Base-by-base conservation (phyloP, 495 filamentous ascomycete species). In the Hyphodiscus hymeniophilus region DNA sequence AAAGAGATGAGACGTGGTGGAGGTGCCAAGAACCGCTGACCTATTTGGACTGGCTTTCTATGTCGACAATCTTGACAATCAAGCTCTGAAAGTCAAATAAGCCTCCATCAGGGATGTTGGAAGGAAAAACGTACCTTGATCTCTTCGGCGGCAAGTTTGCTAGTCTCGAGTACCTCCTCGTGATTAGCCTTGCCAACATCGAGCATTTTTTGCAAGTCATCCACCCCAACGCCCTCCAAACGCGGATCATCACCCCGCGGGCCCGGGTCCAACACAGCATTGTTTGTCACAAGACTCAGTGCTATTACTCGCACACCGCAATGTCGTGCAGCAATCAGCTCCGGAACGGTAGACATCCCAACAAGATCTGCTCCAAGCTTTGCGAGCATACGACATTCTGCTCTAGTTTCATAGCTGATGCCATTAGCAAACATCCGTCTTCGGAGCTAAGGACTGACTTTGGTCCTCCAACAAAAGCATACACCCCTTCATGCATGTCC, bases 291-390 rank as follows among this genome's bases (percentile, higher is more conserved):
- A 18, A 89, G 64, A 50, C 82, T 87, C 52, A 87, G 73, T 26
- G 82, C 85, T 34, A 87, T 60, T n/a, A 88, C 79, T 24, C 76
- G 69, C 45, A 89, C 71, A 10, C 76, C 80, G 47, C 72, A 79
- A 57, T 89, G 85, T 52, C 85, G 71, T 12, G 85, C 84, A 15
- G 83, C 78, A 41, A 87, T 73, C 33, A 87, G 81, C 58, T 89
- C 85, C 10, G 85, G 85, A 13, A 88, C 81, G 5, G 84, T 87
- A 15, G 80, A 85, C 85, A 89, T 88, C 7, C 84, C 84, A 3
- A 88, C 84, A 15, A 87, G 62, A 61, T 89, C 84, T 21, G 81
- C 84, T 7, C 83, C 84, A 12, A 86, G 60, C 28, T 60, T 65
- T 22, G 69, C 71, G 48, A 89, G 71, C 76, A 89, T 79, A 16